phyloP scores from a whole-genome alignment of 2,329 filamentous ascomycete species.

The Westerdykella sp. region DNA sequence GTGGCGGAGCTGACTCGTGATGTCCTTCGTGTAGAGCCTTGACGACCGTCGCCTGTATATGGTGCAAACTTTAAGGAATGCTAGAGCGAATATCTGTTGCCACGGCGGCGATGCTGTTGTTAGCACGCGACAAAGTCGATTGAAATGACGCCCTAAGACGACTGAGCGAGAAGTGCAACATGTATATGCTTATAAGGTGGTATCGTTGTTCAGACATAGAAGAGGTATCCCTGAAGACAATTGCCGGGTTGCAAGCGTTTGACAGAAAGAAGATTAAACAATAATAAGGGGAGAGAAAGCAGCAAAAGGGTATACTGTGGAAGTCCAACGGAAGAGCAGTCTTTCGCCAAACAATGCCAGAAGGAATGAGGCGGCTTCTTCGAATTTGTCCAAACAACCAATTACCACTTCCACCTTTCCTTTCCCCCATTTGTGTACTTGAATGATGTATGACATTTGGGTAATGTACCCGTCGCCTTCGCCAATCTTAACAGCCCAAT shows the following conservation, averaged over 20 bases:
- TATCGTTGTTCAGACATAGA: too few species aligned
- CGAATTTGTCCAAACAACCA: not conserved
- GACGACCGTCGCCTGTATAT: not conserved
- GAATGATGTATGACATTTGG: not conserved
- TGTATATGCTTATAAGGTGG: too few species aligned
- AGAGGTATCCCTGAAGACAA: not conserved
- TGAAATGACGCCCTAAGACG: too few species aligned
- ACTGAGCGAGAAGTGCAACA: too few species aligned
- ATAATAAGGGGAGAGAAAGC: not conserved
- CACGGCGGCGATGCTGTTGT: too few species aligned
- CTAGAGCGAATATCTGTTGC: too few species aligned
- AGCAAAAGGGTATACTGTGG: not conserved
- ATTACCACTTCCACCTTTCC: not conserved
- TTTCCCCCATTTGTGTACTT: slow-evolving; percentile 1
- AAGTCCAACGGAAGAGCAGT: not conserved
- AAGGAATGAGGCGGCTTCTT: not conserved
- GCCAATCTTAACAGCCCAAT: slow-evolving; percentile 2
- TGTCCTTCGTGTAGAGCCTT: not conserved
- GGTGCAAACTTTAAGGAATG: not conserved
- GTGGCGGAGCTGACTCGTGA: not conserved
- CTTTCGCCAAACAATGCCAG: not conserved
- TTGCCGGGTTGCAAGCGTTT: not conserved
- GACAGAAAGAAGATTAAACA: not conserved
- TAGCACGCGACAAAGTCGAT: too few species aligned
- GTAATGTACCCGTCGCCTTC: slow-evolving; percentile 1